Evolutionary conservation across 306 rosid genomes (phyloP).

Genomic region (Ormosia emarginata): DNA sequence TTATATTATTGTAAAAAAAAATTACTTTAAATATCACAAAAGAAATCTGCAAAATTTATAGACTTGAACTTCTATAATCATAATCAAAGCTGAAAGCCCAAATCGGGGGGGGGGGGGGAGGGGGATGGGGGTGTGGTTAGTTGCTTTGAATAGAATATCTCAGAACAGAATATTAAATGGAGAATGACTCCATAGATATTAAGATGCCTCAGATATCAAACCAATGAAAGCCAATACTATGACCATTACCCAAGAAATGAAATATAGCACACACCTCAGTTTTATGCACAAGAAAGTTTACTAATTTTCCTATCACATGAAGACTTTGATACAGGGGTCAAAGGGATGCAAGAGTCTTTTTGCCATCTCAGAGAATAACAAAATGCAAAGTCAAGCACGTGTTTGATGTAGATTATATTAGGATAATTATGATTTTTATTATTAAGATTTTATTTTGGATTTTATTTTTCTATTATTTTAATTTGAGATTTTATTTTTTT

Average conservation of each 20-base stretch:
- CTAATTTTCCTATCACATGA: not conserved
- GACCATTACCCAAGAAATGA: not conserved
- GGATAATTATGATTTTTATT: too few relatives aligned
- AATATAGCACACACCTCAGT: constrained; percentile 13
- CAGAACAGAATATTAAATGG: not conserved
- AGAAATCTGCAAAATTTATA: not conserved
- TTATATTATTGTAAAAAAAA: not conserved
- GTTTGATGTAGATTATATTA: too few relatives aligned
- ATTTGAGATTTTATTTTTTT: too few relatives aligned
- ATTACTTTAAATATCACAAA: not conserved
- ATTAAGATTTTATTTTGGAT: too few relatives aligned
- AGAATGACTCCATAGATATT: not conserved
- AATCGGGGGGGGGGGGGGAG: not conserved
- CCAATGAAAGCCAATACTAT: not conserved
- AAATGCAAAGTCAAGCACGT: not conserved
- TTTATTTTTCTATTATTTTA: too few relatives aligned
- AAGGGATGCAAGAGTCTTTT: not conserved
- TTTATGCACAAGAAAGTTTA: not conserved
- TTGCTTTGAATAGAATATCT: constrained; percentile 6
- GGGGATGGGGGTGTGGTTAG: too few relatives aligned
- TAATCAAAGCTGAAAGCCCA: not conserved
- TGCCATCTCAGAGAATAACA: not conserved
- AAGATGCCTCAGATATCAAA: not conserved
- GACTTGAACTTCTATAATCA: not conserved
- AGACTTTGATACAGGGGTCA: not conserved